Percentiles rank a stretch among this genome's conserved stretches.
phyloP scores from a whole-genome alignment of 306 rosid genomes.

The Cicer pinnatifidum region DNA sequence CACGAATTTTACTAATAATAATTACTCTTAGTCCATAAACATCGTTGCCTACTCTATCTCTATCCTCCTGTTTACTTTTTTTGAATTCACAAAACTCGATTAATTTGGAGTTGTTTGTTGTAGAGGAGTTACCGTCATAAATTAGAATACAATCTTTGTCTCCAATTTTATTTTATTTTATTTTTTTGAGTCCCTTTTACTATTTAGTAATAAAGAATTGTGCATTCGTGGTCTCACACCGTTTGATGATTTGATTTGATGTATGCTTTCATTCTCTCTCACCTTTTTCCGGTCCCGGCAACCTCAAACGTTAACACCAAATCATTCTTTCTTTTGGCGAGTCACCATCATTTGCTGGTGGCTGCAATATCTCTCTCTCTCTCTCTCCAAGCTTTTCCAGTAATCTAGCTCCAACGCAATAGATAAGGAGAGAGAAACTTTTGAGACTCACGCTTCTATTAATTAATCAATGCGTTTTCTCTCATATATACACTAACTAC shows the following conservation, averaged over 20 bases:
- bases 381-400: slow-evolving; percentile 67
- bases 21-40: no score
- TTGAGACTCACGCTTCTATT: slow-evolving; percentile 9
- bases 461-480: background rate
- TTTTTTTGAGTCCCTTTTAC: background rate
- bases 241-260: slow-evolving; percentile 45
- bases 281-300: slow-evolving; percentile 38
- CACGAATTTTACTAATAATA: no score
- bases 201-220: slow-evolving; percentile 2
- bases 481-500: background rate
- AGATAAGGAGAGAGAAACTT: slow-evolving; percentile 63
- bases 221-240: slow-evolving; percentile 47
- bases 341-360: slow-evolving; percentile 84
- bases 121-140: no score
- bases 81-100: no score
- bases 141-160: slow-evolving; percentile 7
- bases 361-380: slow-evolving; percentile 51
- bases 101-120: no score
- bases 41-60: no score
- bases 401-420: slow-evolving; percentile 76
- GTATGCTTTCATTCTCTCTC: background rate
- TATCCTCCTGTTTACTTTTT: no score
- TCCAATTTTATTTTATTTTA: background rate
- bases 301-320: slow-evolving; percentile 41
- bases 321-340: slow-evolving; percentile 44